Evolutionary conservation across 371 early-diverging fungal species (phyloP).

Genomic region (Lichtheimia hyalospora): DNA sequence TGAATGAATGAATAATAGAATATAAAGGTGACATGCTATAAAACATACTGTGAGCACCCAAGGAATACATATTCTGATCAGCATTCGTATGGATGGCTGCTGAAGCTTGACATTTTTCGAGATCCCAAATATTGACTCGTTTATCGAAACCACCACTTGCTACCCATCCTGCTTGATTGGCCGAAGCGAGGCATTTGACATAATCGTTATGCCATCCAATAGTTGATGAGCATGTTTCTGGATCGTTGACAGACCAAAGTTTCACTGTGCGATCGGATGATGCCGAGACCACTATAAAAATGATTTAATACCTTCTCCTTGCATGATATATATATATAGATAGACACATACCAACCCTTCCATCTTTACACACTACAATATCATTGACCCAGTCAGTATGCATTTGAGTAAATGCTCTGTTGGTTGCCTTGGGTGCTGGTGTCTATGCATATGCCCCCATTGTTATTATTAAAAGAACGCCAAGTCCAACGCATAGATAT

Average conservation of each 20-base stretch:
- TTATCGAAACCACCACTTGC: constrained; percentile 95
- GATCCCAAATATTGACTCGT: constrained; percentile 88
- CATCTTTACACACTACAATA: constrained; percentile 65
- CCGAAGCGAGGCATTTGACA: constrained; percentile 79
- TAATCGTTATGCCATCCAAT: constrained; percentile 89
- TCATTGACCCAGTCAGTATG: constrained; percentile 98
- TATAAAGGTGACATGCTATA: too few species aligned
- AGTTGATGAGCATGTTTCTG: constrained; percentile 38
- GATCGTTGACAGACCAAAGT: constrained; percentile 67
- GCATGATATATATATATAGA: too few species aligned
- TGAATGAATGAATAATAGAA: too few species aligned
- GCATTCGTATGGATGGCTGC: constrained; percentile 24
- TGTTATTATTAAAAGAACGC: too few species aligned
- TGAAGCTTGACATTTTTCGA: constrained; percentile 38
- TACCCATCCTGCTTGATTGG: constrained; percentile 72
- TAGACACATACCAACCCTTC: constrained; percentile 29
- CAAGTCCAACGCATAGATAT: background rate
- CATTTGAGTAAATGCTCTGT: constrained; percentile 72
- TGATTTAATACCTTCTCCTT: too few species aligned
- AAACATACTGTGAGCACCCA: background rate
- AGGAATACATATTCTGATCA: background rate
- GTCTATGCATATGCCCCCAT: background rate
- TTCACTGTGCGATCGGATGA: constrained; percentile 93
- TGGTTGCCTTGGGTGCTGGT: constrained; percentile 38
- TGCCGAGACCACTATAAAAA: constrained; percentile 72